Conservation (phyloP, 805 yeast species). For the Candida xiaguanensis region DNA sequence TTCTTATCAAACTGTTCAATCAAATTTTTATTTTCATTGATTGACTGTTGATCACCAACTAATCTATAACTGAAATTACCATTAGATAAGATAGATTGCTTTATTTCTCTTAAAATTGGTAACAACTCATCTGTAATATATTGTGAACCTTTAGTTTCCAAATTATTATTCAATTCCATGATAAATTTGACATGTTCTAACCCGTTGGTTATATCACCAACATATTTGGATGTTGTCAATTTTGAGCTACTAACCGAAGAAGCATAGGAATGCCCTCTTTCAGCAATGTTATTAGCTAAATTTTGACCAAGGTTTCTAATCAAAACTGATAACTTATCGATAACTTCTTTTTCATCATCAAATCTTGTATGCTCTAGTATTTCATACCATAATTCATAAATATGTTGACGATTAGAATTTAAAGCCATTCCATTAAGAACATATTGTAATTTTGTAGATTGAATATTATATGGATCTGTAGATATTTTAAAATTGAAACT, state of each 20-base stretch:
- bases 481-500: conserved; percentile 56
- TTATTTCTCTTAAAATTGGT: conserved; percentile 57
- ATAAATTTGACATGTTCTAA: conserved; percentile 72
- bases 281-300: conserved; percentile 75
- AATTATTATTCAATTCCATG: conserved; percentile 50
- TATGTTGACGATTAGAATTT: conserved; percentile 54
- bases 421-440: conserved; percentile 67
- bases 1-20: conserved; percentile 29
- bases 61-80: conserved; percentile 45
- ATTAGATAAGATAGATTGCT: conserved; percentile 29
- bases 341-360: conserved; percentile 29
- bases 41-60: conserved; percentile 52
- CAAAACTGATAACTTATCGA: conserved; percentile 67
- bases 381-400: conserved; percentile 66
- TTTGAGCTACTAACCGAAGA: conserved; percentile 61
- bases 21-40: conserved; percentile 31
- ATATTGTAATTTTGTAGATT: conserved; percentile 49
- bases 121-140: conserved; percentile 48
- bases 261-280: conserved; percentile 85
- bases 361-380: conserved; percentile 69
- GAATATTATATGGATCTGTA: conserved; percentile 49
- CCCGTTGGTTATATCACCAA: conserved; percentile 69
- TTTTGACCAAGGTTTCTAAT: conserved; percentile 74
- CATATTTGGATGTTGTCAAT: conserved; percentile 54
- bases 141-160: conserved; percentile 37